Evolutionary conservation across 768 basidiomycete species (phyloP).

Genomic region (Dictyophora rubrovolvata): DNA sequence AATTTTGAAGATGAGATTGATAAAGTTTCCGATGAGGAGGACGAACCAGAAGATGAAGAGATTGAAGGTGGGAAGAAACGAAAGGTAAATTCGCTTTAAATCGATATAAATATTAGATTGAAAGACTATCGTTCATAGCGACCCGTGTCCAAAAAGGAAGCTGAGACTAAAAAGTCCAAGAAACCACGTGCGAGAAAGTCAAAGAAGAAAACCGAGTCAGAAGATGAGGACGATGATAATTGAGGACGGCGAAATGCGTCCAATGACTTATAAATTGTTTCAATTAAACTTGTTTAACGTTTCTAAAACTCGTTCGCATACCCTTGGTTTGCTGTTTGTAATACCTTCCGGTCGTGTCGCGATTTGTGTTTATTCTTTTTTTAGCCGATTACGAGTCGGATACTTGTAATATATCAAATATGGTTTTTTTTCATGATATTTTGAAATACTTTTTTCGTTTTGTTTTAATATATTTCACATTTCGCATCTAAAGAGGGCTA

Average conservation of each 20-base stretch:
- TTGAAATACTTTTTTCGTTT: no score
- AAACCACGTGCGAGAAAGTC: constrained; percentile 9
- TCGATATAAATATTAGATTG: not conserved
- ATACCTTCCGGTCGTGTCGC: not conserved
- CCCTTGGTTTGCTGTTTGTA: not conserved
- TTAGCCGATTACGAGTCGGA: no score
- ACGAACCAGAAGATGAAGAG: constrained; percentile 32
- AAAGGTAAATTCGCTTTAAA: constrained; percentile 39
- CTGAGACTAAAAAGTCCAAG: not conserved
- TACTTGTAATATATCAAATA: no score
- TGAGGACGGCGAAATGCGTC: not conserved
- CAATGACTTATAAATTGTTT: no score
- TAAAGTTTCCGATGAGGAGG: constrained; percentile 32
- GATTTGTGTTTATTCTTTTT: no score
- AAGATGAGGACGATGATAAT: constrained; percentile 14
- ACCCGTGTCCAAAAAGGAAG: constrained; percentile 11
- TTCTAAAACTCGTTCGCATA: not conserved
- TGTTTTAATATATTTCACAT: no score
- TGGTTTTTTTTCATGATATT: no score
- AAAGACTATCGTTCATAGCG: constrained; percentile 1
- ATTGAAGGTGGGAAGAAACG: constrained; percentile 46
- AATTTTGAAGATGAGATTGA: constrained; percentile 36
- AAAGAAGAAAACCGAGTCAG: constrained; percentile 7
- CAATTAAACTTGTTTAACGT: no score
- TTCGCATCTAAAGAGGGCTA: no score